Percentiles rank a stretch among this genome's conserved stretches.
These are phyloP conservation scores for Cardamine resedifolia DNA, from an alignment of 345 rosid genomes.

Conservation along the genomic window DNA sequence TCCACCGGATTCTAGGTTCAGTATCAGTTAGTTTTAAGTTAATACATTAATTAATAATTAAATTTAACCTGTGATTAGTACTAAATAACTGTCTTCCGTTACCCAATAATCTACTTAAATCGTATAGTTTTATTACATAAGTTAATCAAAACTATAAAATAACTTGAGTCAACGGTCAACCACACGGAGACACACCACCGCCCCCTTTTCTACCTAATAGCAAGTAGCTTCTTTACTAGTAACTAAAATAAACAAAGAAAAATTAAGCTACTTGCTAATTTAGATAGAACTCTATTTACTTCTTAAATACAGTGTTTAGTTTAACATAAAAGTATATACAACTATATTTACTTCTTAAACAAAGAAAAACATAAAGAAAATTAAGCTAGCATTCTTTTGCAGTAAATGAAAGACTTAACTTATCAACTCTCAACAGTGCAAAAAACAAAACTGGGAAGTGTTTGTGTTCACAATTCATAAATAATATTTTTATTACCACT, in stretches of 20 bases:
- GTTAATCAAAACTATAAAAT: neutral
- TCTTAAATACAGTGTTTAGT: too few species aligned
- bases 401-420: neutral
- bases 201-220: neutral
- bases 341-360: neutral
- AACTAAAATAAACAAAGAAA: neutral
- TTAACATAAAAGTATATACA: too few species aligned
- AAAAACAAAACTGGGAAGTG: too few species aligned
- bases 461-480: neutral
- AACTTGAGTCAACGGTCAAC: conserved; percentile 49
- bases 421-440: neutral
- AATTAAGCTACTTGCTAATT: too few species aligned
- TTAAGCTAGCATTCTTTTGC: neutral
- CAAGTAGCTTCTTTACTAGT: neutral
- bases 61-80: conserved; percentile 6
- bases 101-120: conserved; percentile 24
- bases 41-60: neutral
- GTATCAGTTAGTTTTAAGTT: conserved; percentile 9
- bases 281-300: too few species aligned
- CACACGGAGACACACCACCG: conserved; percentile 26
- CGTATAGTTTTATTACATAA: neutral
- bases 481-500: neutral
- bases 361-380: neutral
- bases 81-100: conserved; percentile 27
- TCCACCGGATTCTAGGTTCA: conserved; percentile 31